phyloP scores from a whole-genome alignment of 768 basidiomycete genomes.

The Dioszegia crocea region DNA sequence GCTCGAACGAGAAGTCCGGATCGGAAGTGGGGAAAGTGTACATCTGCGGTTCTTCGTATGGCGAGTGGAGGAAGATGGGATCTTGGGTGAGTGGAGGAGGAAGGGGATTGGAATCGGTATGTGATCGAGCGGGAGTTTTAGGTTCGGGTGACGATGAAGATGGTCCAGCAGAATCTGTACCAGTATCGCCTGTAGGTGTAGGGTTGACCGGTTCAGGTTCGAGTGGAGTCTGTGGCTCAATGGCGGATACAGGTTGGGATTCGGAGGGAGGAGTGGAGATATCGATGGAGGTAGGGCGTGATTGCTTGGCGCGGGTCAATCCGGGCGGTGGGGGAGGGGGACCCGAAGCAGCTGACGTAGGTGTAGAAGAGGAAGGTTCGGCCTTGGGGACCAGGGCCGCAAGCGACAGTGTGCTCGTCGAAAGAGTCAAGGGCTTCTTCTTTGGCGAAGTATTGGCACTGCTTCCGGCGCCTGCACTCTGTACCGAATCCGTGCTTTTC shows the following conservation, averaged over 20 bases:
- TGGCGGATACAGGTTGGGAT: background rate
- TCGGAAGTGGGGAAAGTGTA: constrained; percentile 33
- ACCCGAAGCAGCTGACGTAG: background rate
- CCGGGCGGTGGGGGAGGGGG: background rate
- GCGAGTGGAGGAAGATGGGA: constrained; percentile 36
- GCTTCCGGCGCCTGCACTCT: constrained; percentile 15
- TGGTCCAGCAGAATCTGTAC: constrained; percentile 34
- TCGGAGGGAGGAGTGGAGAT: background rate
- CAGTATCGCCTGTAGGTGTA: constrained; percentile 6
- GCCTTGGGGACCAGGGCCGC: background rate
- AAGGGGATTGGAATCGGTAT: constrained; percentile 8
- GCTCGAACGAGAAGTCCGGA: constrained; percentile 32
- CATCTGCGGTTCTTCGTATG: constrained; percentile 36
- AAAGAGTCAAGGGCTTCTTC: constrained; percentile 25
- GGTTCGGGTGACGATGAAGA: constrained; percentile 38
- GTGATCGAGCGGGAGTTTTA: constrained; percentile 24
- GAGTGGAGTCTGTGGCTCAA: background rate
- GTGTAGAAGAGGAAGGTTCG: background rate
- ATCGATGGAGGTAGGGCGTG: constrained; percentile 1
- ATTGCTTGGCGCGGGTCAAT: background rate
- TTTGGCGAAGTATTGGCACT: constrained; percentile 35
- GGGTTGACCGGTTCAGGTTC: constrained; percentile 3
- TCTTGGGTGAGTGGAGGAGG: constrained; percentile 34
- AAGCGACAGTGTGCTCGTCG: constrained; percentile 16
- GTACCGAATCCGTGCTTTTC: constrained; percentile 27